Conservation (phyloP, 225 moss, liverwort and hornwort species). For the Bryum argenteum region DNA sequence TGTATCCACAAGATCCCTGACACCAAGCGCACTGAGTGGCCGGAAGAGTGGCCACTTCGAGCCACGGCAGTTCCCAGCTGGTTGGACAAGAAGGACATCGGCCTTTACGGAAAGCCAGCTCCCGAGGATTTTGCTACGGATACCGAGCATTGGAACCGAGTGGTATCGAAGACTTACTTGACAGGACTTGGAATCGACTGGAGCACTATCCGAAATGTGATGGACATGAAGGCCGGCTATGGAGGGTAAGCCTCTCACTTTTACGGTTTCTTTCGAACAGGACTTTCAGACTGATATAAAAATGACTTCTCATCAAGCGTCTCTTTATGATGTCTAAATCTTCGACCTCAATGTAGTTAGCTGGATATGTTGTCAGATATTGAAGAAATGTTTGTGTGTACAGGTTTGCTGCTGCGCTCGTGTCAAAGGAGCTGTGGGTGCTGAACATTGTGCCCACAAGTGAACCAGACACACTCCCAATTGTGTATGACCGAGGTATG, state of each 20-base stretch:
- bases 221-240: constrained; percentile 50
- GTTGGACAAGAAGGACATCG: constrained; percentile 68
- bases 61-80: constrained; percentile 59
- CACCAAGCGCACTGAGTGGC: constrained; percentile 62
- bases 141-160: constrained; percentile 71
- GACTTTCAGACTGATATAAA: neutral
- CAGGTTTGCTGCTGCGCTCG: constrained; percentile 35
- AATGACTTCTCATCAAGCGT: neutral
- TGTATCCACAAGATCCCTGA: constrained; percentile 80
- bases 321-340: neutral
- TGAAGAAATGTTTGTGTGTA: constrained; percentile 15
- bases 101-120: constrained; percentile 78
- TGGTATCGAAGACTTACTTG: constrained; percentile 62
- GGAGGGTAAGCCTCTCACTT: constrained; percentile 27
- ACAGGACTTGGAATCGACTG: constrained; percentile 37
- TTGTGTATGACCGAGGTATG: constrained; percentile 78
- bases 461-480: constrained; percentile 82
- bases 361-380: neutral
- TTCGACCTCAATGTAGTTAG: neutral
- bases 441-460: constrained; percentile 76
- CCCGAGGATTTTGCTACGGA: constrained; percentile 66
- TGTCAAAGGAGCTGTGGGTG: constrained; percentile 38
- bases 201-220: constrained; percentile 36
- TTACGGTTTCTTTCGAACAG: constrained; percentile 3
- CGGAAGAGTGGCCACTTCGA: constrained; percentile 69